Percentiles rank a stretch among this genome's conserved stretches.
Evolutionary conservation across 1,139 yeast species (phyloP).

Genomic region (Saccharomycopsis hybrid): DNA sequence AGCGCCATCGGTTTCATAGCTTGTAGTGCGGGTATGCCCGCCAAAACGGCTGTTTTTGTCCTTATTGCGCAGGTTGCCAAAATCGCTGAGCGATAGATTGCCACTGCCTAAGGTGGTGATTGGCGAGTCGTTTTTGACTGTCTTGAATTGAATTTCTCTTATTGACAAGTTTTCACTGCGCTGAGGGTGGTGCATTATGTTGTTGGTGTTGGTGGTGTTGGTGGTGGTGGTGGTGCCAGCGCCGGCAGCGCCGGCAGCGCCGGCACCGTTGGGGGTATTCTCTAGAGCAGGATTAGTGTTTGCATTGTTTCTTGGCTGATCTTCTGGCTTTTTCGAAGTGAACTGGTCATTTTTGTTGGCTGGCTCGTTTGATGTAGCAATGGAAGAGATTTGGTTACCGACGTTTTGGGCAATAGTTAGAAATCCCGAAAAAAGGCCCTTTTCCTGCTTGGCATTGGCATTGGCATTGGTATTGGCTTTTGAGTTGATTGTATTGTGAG

Average conservation of each 20-base stretch:
- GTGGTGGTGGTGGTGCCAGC: too few relatives aligned
- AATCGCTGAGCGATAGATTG: constrained; percentile 17
- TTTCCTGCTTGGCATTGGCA: not conserved
- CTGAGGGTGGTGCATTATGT: constrained; percentile 38
- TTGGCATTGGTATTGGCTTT: too few relatives aligned
- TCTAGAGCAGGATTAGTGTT: not conserved
- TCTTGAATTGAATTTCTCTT: constrained; percentile 42
- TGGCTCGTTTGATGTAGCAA: constrained; percentile 1
- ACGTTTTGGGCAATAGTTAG: constrained; percentile 7
- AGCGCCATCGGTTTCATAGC: too few relatives aligned
- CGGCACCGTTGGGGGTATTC: too few relatives aligned
- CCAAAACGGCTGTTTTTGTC: too few relatives aligned
- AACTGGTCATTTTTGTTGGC: not conserved
- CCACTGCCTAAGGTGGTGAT: constrained; percentile 17
- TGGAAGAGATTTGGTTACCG: constrained; percentile 18
- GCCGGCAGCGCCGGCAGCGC: too few relatives aligned
- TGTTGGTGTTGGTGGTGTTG: too few relatives aligned
- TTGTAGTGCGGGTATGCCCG: too few relatives aligned
- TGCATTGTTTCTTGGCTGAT: not conserved
- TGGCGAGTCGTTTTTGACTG: constrained; percentile 26
- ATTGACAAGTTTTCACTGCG: constrained; percentile 66
- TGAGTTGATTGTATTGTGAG: too few relatives aligned
- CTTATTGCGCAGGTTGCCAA: not conserved
- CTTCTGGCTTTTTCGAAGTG: not conserved
- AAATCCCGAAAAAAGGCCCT: constrained; percentile 19